Percentiles rank a stretch among this genome's conserved stretches.
Conservation (phyloP, 2,329 filamentous ascomycete genomes). For the Phoma sp. region DNA sequence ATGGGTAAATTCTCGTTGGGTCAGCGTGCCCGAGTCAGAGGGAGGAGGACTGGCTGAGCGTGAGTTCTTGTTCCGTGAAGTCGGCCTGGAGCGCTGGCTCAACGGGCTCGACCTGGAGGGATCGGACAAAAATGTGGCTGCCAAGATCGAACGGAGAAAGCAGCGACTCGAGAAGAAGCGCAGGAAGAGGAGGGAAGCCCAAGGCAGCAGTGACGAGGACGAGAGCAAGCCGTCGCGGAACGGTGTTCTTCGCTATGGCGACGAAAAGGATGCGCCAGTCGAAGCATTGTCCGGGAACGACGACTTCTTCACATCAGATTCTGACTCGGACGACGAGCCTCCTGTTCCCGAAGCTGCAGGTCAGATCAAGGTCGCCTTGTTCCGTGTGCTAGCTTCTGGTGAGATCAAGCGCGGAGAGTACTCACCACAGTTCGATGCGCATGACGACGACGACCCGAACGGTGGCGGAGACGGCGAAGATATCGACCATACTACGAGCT, state of each 20-base stretch:
- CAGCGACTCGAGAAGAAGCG: slow-evolving; percentile 81
- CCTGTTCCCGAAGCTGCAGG: slow-evolving; percentile 88
- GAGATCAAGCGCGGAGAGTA: slow-evolving; percentile 99
- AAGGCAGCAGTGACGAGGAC: slow-evolving; percentile 56
- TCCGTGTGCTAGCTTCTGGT: slow-evolving; percentile 90
- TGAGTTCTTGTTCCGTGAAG: slow-evolving; percentile 96
- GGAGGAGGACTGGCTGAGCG: slow-evolving; percentile 93
- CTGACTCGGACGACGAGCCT: slow-evolving; percentile 78
- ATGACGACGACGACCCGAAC: slow-evolving; percentile 84
- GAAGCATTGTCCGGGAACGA: slow-evolving; percentile 76
- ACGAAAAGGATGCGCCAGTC: slow-evolving; percentile 74
- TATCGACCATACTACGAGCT: slow-evolving; percentile 95
- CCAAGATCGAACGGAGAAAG: slow-evolving; percentile 71
- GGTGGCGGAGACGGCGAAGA: slow-evolving; percentile 71
- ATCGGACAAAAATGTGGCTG: slow-evolving; percentile 75
- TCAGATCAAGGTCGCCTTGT: slow-evolving; percentile 97
- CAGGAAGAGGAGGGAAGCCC: slow-evolving; percentile 71
- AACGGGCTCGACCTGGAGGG: slow-evolving; percentile 96
- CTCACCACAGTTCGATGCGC: slow-evolving; percentile 94
- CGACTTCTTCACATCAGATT: slow-evolving; percentile 67
- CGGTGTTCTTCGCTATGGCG: slow-evolving; percentile 78
- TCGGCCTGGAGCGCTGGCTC: slow-evolving; percentile 93
- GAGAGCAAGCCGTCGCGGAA: slow-evolving; percentile 49
- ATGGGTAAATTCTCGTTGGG: slow-evolving; percentile 98
- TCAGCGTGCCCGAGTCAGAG: slow-evolving; percentile 88